A percentile compares a stretch with the other conserved stretches of the same genome.
Evolutionary conservation across 2,329 filamentous ascomycete genomes (phyloP).

Genomic region (Dactylella cylindrospora): DNA sequence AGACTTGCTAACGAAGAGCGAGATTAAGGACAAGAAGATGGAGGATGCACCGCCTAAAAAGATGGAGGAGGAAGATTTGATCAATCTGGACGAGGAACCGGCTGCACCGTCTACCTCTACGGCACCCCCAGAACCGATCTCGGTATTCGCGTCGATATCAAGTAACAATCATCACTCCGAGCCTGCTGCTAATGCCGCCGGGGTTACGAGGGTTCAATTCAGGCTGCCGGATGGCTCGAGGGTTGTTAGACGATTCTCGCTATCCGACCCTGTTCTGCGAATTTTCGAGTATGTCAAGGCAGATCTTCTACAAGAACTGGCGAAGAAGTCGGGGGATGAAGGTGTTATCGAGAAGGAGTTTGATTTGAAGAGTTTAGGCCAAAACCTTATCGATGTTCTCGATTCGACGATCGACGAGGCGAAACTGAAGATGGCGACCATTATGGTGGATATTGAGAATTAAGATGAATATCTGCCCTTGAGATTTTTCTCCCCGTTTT

Average conservation of each 20-base stretch:
- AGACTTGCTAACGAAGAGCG: conserved; percentile 77
- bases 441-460: conserved; percentile 90
- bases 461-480: conserved; percentile 53
- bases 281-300: conserved; percentile 98
- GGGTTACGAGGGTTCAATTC: conserved; percentile 88
- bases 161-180: conserved; percentile 73
- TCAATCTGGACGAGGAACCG: conserved; percentile 51
- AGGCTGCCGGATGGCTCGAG: conserved; percentile 74
- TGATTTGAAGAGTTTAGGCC: conserved; percentile 84
- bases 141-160: conserved; percentile 70
- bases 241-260: conserved; percentile 79
- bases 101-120: conserved; percentile 43
- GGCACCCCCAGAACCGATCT: conserved; percentile 50
- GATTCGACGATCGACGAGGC: conserved; percentile 75
- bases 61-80: conserved; percentile 52
- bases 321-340: conserved; percentile 70
- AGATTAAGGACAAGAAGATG: conserved; percentile 59
- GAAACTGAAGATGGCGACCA: conserved; percentile 85
- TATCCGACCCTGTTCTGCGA: conserved; percentile 73
- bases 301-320: conserved; percentile 63
- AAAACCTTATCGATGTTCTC: conserved; percentile 76
- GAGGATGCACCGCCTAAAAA: no score
- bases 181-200: conserved; percentile 68
- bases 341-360: conserved; percentile 58
- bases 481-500: conserved; percentile 53